These are phyloP conservation scores for Panicum virgatum DNA, from an alignment of 202 grass and related monocot species.

Conservation along the genomic window DNA sequence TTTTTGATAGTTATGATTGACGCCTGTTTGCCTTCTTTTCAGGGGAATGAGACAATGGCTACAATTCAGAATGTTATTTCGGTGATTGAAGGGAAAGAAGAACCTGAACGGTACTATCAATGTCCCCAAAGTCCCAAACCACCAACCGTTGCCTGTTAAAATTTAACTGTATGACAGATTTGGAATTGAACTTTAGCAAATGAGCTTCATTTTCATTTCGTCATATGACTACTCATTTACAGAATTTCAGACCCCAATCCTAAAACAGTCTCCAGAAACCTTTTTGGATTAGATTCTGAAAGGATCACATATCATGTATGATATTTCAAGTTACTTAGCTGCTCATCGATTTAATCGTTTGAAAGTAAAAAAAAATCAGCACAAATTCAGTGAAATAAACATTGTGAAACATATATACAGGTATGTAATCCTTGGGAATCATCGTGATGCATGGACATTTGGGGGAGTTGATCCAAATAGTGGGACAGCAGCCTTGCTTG, in stretches of 20 bases:
- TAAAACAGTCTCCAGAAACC: not conserved
- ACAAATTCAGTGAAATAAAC: constrained; percentile 2
- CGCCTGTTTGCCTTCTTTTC: not conserved
- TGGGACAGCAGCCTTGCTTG: constrained; percentile 89
- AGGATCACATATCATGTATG: not conserved
- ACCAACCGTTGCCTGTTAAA: not conserved
- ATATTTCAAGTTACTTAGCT: constrained; percentile 10
- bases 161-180: not conserved
- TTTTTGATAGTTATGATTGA: not conserved
- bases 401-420: constrained; percentile 37
- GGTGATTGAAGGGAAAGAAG: constrained; percentile 88
- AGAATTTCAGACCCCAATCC: not conserved
- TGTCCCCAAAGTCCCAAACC: constrained; percentile 5
- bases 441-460: constrained; percentile 98
- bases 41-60: constrained; percentile 82
- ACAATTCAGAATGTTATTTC: constrained; percentile 90
- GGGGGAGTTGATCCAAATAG: constrained; percentile 86
- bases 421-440: constrained; percentile 88
- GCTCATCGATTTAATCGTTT: not conserved
- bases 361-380: not conserved
- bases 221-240: not conserved
- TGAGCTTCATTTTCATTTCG: not conserved
- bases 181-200: not conserved
- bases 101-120: constrained; percentile 62
- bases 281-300: not conserved